Conservation (phyloP, 257 asterid genomes). For the Lavandula angustifolia region DNA sequence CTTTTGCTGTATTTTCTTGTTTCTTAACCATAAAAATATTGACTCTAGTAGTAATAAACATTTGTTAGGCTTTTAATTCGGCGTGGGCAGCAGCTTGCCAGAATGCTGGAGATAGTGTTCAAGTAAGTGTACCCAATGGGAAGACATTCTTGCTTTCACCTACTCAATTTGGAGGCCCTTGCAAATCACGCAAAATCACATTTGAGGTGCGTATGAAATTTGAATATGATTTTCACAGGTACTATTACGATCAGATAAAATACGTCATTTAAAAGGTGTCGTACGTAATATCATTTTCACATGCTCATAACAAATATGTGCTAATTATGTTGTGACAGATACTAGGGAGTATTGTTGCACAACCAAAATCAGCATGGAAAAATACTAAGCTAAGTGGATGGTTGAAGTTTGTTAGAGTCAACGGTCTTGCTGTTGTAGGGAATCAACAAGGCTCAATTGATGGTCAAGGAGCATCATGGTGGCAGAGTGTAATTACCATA, state of each 20-base stretch:
- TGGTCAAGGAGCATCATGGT: constrained; percentile 51
- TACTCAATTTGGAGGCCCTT: constrained; percentile 41
- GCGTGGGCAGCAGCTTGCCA: constrained; percentile 40
- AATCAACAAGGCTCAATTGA: constrained; percentile 40
- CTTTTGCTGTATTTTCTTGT: no score
- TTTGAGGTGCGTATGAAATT: constrained; percentile 30
- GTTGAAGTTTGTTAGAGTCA: constrained; percentile 38
- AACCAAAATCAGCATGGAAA: constrained; percentile 33
- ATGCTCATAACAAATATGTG: not conserved
- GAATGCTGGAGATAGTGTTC: not conserved
- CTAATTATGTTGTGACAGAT: constrained; percentile 34
- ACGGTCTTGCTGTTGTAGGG: constrained; percentile 38
- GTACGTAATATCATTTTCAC: no score
- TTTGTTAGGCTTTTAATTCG: constrained; percentile 29
- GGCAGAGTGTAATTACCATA: constrained; percentile 19
- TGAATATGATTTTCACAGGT: no score
- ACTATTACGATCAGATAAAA: no score
- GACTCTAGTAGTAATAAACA: no score
- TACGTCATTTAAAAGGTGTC: no score
- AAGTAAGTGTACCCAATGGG: constrained; percentile 29
- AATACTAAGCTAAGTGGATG: constrained; percentile 16
- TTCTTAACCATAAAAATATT: not conserved
- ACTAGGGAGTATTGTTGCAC: constrained; percentile 46
- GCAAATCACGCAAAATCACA: constrained; percentile 28
- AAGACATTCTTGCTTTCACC: constrained; percentile 34